Percentiles rank a stretch among this genome's conserved stretches.
Evolutionary conservation across 1,284 basidiomycete genomes (phyloP).

Genomic region (Pholiota adiposa): DNA sequence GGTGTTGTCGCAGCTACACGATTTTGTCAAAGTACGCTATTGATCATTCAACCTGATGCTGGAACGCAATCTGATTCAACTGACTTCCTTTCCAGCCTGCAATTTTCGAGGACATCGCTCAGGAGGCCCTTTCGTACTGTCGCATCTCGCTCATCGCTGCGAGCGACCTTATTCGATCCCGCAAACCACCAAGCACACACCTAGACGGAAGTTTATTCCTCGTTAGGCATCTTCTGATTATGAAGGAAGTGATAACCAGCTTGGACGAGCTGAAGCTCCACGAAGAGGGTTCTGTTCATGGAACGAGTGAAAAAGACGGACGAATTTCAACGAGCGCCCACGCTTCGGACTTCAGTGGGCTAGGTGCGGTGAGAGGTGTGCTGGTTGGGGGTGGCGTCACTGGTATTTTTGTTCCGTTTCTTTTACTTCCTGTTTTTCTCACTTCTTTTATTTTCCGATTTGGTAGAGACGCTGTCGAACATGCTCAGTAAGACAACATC

Average conservation of each 20-base stretch:
- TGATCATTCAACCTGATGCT: background rate
- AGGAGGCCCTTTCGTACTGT: constrained; percentile 86
- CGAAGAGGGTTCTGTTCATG: constrained; percentile 25
- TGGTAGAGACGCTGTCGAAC: constrained; percentile 70
- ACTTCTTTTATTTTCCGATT: background rate
- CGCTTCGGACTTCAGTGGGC: constrained; percentile 21
- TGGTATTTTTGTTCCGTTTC: constrained; percentile 39
- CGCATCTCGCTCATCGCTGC: constrained; percentile 78
- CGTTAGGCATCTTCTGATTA: constrained; percentile 85
- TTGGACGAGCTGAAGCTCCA: constrained; percentile 61
- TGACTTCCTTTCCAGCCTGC: constrained; percentile 59
- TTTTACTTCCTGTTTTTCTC: background rate
- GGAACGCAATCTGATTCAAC: background rate
- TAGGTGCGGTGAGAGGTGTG: constrained; percentile 15
- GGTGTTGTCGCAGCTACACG: constrained; percentile 86
- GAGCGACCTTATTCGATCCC: constrained; percentile 63
- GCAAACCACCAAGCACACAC: constrained; percentile 37
- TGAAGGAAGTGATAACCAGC: constrained; percentile 86
- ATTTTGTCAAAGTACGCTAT: constrained; percentile 82
- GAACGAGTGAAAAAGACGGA: constrained; percentile 14
- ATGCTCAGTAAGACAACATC: constrained; percentile 77
- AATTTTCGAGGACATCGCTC: constrained; percentile 93
- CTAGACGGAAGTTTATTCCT: constrained; percentile 84
- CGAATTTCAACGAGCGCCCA: constrained; percentile 12
- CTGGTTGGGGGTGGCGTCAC: constrained; percentile 54